Conservation (phyloP, 2,329 filamentous ascomycete genomes). For the Elsinoe arachidis region DNA sequence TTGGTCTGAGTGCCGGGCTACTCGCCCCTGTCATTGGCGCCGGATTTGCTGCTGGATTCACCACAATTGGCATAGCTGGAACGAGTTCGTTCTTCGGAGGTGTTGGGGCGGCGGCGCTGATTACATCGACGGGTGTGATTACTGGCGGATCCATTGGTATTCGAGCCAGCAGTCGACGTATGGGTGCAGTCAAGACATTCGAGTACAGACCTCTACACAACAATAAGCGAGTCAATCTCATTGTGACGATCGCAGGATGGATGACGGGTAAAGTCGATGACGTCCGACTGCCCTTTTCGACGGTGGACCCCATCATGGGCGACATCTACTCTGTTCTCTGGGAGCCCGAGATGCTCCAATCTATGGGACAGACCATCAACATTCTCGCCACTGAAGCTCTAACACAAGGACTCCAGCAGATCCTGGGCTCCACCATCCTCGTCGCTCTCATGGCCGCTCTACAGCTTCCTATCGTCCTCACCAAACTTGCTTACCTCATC, state of each 20-base stretch:
- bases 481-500: slow-evolving; percentile 90
- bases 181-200: slow-evolving; percentile 88
- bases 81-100: slow-evolving; percentile 85
- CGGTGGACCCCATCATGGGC: slow-evolving; percentile 94
- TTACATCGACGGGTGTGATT: slow-evolving; percentile 79
- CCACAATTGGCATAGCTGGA: slow-evolving; percentile 84
- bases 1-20: slow-evolving; percentile 85
- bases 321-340: slow-evolving; percentile 95
- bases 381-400: slow-evolving; percentile 97
- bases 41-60: slow-evolving; percentile 87
- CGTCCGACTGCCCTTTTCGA: slow-evolving; percentile 89
- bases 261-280: slow-evolving; percentile 98
- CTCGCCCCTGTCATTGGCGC: slow-evolving; percentile 90
- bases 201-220: slow-evolving; percentile 96
- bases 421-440: slow-evolving; percentile 82
- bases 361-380: slow-evolving; percentile 97
- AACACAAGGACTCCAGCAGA: slow-evolving; percentile 91
- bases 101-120: slow-evolving; percentile 84
- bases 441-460: slow-evolving; percentile 85
- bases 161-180: slow-evolving; percentile 76
- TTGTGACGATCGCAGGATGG: slow-evolving; percentile 93
- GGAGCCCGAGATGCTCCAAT: slow-evolving; percentile 96
- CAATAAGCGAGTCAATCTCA: slow-evolving; percentile 93
- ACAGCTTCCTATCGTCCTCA: slow-evolving; percentile 82
- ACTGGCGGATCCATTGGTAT: slow-evolving; percentile 82